These are phyloP conservation scores for Neocatenulostroma microsporum DNA, from an alignment of 2,329 filamentous ascomycete genomes.

Conservation along the genomic window DNA sequence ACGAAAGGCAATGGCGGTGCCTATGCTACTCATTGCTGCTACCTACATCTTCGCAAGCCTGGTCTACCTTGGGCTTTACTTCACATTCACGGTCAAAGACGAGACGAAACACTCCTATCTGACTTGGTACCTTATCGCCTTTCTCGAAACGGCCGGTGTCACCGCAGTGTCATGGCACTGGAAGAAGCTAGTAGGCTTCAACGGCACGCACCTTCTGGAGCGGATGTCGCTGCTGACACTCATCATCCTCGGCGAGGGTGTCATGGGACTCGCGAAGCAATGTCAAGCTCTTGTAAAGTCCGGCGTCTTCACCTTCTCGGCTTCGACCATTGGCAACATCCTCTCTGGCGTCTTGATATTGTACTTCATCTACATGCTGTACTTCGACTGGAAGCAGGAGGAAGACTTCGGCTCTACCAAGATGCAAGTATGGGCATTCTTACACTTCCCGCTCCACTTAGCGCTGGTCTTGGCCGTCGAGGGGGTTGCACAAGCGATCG, in stretches of 20 bases:
- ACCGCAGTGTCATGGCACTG: slow-evolving; percentile 27
- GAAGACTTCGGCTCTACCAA: slow-evolving; percentile 13
- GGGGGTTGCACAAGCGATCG: slow-evolving; percentile 26
- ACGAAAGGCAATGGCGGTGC: slow-evolving; percentile 24
- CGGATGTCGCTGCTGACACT: slow-evolving; percentile 33
- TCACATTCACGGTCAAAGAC: slow-evolving; percentile 25
- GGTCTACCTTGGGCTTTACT: slow-evolving; percentile 28
- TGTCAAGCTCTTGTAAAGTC: slow-evolving; percentile 29
- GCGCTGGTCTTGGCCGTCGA: slow-evolving; percentile 13
- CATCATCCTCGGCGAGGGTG: slow-evolving; percentile 34
- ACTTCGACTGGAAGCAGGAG: slow-evolving; percentile 18
- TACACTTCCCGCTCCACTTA: slow-evolving; percentile 22
- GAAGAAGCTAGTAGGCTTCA: slow-evolving; percentile 29
- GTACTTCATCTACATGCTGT: slow-evolving; percentile 22
- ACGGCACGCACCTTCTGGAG: slow-evolving; percentile 33
- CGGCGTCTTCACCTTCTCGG: slow-evolving; percentile 14
- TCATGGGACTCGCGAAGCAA: slow-evolving; percentile 30
- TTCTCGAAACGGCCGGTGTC: slow-evolving; percentile 26
- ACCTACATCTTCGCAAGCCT: slow-evolving; percentile 29
- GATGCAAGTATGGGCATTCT: slow-evolving; percentile 17
- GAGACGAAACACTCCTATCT: slow-evolving; percentile 32
- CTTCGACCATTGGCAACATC: slow-evolving; percentile 28
- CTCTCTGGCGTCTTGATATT: slow-evolving; percentile 29
- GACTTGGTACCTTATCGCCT: slow-evolving; percentile 46
- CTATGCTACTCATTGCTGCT: slow-evolving; percentile 28